Evolutionary conservation across 352 stramenopile species (phyloP), one percentile per base, ranked within the genome.

Genomic region (Saprolegnia parasitica): DNA sequence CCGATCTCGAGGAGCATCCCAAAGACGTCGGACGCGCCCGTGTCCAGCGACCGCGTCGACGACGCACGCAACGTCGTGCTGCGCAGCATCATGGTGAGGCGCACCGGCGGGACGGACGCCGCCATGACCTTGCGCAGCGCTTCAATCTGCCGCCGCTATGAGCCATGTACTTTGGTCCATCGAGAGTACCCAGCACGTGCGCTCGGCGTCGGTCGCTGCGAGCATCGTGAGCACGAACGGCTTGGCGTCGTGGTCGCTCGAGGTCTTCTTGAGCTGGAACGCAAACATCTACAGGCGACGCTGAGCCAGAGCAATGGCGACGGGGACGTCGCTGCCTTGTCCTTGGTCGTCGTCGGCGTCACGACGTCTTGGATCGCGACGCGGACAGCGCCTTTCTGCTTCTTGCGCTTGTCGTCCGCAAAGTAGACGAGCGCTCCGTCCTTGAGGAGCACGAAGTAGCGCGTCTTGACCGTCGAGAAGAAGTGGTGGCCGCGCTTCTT

Each of bases 401-500:
- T 70, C 37, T 70, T 70, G 18, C 37, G 21, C 46, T 70, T 70
- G 16, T 49, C 45, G 54, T 70, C 47, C 5, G 39, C 55, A 18
- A 62, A 70, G 37, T 70, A 70, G 29, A 56, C 49, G 2, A 70
- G 37, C n/a, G 23, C 18, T 24, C 63, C 63, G 32, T 70, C 63
- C 39, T 24, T 26, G 23, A 37, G 10, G 29, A 70, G 63, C 20
- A 61, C 8, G 62, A 70, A 70, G 63, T 62, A 70, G 18, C 63
- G 49, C 49, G 63, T 62, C 37, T 70, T 70, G 37, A 70, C 21
- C 20, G 63, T 63, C 21, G 63, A 58, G 29, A 70, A 70, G 23
- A 70, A 70, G 52, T 60, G 52, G 37, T 70, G 63, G 18, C 63
- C 63, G 20, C 50, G 46, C 63, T 70, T 70, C 63, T 57, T 70